A percentile compares a stretch with the other conserved stretches of the same genome.
These are phyloP conservation scores for Solanum hybrid DNA, from an alignment of 305 asterid species.

Conservation along the genomic window DNA sequence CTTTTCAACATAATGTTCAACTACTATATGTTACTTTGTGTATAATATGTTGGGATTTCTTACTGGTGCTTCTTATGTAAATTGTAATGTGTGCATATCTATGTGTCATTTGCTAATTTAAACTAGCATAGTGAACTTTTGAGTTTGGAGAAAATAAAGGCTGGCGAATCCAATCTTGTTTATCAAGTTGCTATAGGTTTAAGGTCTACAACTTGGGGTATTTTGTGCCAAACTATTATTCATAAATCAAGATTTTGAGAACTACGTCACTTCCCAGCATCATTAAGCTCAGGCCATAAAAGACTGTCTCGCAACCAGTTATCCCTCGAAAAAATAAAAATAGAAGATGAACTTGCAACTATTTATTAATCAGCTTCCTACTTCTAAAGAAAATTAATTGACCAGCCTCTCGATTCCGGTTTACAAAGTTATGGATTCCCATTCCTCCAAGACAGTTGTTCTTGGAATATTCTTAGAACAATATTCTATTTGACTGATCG, in stretches of 20 bases:
- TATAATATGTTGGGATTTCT: neutral
- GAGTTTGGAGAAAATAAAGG: neutral
- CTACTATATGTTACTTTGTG: neutral
- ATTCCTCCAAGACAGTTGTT: neutral
- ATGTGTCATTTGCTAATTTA: neutral
- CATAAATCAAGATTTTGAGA: neutral
- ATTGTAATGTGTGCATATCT: neutral
- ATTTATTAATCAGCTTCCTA: neutral
- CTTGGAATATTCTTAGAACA: neutral
- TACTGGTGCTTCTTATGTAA: neutral
- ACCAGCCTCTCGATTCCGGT: neutral
- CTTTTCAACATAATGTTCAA: neutral
- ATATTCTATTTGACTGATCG: neutral
- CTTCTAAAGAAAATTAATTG: neutral
- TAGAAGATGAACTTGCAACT: neutral
- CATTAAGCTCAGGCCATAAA: neutral
- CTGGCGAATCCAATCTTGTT: neutral
- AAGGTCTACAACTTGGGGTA: neutral
- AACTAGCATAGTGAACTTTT: neutral
- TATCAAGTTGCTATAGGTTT: neutral
- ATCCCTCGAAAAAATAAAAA: neutral
- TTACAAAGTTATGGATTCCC: neutral
- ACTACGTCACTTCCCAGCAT: neutral
- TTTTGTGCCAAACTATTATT: neutral
- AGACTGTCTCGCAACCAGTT: neutral